phyloP scores from a whole-genome alignment of 1,284 basidiomycete genomes.

The Leccinum solheimii region DNA sequence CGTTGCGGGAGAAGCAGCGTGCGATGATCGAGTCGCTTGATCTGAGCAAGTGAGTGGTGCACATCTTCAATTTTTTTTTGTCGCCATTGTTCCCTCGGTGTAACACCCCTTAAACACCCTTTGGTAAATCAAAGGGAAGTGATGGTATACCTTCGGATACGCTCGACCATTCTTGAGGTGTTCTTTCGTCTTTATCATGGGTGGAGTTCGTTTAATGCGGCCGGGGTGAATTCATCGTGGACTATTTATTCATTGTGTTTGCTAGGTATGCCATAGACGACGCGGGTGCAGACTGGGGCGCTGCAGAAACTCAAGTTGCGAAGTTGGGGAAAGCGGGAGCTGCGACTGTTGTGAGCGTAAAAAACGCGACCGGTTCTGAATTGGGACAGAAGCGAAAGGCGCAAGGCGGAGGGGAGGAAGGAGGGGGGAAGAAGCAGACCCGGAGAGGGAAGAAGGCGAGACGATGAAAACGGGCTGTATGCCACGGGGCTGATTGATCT shows the following conservation, averaged over 20 bases:
- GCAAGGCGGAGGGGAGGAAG: conserved; percentile 35
- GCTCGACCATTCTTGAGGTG: not conserved
- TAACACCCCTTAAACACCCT: not conserved
- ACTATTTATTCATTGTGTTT: not conserved
- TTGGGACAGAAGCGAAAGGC: conserved; percentile 66
- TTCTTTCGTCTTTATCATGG: not conserved
- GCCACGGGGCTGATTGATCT: not conserved
- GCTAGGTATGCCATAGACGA: conserved; percentile 79
- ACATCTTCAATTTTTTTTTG: not conserved
- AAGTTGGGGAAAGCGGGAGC: conserved; percentile 48
- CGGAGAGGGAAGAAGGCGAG: conserved; percentile 62
- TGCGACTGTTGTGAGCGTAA: conserved; percentile 75
- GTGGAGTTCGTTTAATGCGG: not conserved
- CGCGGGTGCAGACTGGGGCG: conserved; percentile 67
- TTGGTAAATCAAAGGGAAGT: not conserved
- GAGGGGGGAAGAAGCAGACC: conserved; percentile 51
- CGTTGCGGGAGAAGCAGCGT: conserved; percentile 68
- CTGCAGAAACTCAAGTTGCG: conserved; percentile 71
- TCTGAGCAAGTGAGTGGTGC: conserved; percentile 71
- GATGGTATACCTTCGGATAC: not conserved
- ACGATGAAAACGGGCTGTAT: conserved; percentile 35
- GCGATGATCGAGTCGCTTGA: conserved; percentile 86
- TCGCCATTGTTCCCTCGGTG: conserved; percentile 12
- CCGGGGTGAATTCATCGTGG: not conserved
- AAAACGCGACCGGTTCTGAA: conserved; percentile 34